Base-by-base conservation (phyloP, 768 basidiomycete species). In the Tylopilus sp. region DNA sequence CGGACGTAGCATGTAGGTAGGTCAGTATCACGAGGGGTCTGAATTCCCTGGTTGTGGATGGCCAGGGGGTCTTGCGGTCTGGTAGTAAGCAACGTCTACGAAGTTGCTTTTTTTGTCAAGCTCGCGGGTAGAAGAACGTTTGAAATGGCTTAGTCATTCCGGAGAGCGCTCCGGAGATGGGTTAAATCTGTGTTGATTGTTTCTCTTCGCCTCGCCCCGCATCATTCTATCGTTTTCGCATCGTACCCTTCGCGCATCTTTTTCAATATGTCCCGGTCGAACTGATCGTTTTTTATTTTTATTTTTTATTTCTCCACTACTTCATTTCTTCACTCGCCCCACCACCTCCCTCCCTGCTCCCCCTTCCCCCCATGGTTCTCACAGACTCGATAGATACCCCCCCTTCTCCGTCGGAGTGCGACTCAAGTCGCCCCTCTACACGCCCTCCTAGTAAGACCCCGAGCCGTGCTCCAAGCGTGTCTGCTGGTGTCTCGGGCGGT, bases 391-490 rank as follows among this genome's bases (percentile, higher is more conserved):
- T 49, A 69, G 64, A 64, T 73, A 75, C 57, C 77, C 80, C 9
- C 6, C 81, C 82, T 2, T 80, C 79, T 4, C 69, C 70, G 1
- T 79, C 79, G 21, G 84, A 85, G 28, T 79, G 78, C 59, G 83
- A 80, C 53, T 79, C 73, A 63, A 85, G 82, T 56, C 73, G 75
- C 17, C 83, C 85, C 2, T 81, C 85, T 2, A 85, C 80, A 13
- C 73, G 79, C 36, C 77, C 83, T 0, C 77, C 82, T 4, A 86
- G 81, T 46, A 75, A 78, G 36, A 77, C 81, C 7, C 69, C 69
- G 8, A 79, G 77, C 51, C 70, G 78, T 48, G 73, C 75, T 4
- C 71, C 59, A 10, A 68, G 67, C 30, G 25, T 68, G 40, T 62
- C 67, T 17, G 57, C 73, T 17, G 76, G 78, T 40, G 66, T 74